Base-by-base conservation (phyloP, 805 yeast genomes). In the Saccharomycopsis sp. region DNA sequence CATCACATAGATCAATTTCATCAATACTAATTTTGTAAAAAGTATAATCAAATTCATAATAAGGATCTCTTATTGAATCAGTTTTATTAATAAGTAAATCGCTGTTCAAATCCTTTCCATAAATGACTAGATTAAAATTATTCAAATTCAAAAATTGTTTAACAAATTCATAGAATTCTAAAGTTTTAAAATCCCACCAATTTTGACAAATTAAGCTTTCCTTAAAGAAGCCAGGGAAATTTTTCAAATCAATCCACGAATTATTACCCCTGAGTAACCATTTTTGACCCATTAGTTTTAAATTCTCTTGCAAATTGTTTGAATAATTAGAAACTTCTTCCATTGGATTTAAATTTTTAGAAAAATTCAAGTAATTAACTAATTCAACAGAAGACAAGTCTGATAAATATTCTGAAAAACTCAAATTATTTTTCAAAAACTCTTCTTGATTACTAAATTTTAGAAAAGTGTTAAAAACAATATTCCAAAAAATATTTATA, bases 381-480 rank as follows among this genome's bases (percentile, higher is more conserved):
- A 68, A 51, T 34, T 71, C 72, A 19, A 71, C 64, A 0, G 69
- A 62, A 31, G 67, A 61, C 40, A 62, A 57, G 35, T 78, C 79
- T 3, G 68, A 64, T 20, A 79, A 47, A 25, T 62, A 61, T 34
- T 57, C 53, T 0, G 70, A 66, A 23, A 10, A 6, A 23, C n/a
- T n/a, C n/a, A n/a, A n/a, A n/a, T n/a, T n/a, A n/a, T n/a, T n/a
- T n/a, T n/a, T n/a, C n/a, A n/a, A n/a, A n/a, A n/a, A n/a, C n/a
- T 27, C 17, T 20, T 32, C 15, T 15, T 32, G 15, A 8, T 8
- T 15, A 9, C 19, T 5, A 6, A 8, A 14, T 32, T 5, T 21
- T 14, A 8, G 10, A 31, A 27, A 34, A 34, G 26, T 33, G 9
- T 21, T n/a, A 23, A 23, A 23, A 10, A 23, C 6, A 23, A 10